Base-by-base conservation (phyloP, 2,329 filamentous ascomycete species). In the Lasiodiplodia gonubiensis region DNA sequence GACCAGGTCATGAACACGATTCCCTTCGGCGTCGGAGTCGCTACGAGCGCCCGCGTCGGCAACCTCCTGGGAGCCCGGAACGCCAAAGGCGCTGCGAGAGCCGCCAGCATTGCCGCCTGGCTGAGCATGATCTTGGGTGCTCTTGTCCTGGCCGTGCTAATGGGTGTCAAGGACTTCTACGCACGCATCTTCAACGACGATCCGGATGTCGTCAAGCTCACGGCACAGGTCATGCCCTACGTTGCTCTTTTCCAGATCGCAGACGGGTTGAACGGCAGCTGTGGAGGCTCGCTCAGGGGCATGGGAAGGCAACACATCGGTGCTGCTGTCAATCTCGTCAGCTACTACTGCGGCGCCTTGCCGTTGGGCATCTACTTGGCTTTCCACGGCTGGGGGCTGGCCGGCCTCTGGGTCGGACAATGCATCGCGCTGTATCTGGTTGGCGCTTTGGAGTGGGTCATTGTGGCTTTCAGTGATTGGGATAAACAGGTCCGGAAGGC, bases 231-330 rank as follows among this genome's bases (percentile, higher is more conserved):
- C 30, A 89, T 97, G 83, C 93, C 93, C 0, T 94, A 89, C 72
- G 93, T 97, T 0, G 93, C 93, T 0, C 82, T 97, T 2, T 97
- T 97, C 79, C 93, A 97, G 80, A 94, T 97, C 68, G 92, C 93
- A 0, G 93, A 97, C 75, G 93, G 93, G 0, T 80, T 97, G 39
- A 95, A 95, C 73, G 92, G 93, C 1, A 91, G 88, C 68, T 97
- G 93, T 74, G 93, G 93, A 1, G 93, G 93, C 1, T 88, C 89
- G 23, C 80, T 97, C 16, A 81, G 93, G 70, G 93, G 93, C 0
- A 95, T 94, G 92, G 93, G 93, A 2, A 82, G 91, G 66, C 93
- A 97, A 78, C 93, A 94, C 83, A 86, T 96, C 60, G 93, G 93
- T 16, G 93, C 92, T 1, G 81, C 88, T 1, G 92, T 96, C 64